These are phyloP conservation scores for Rosa multiflora DNA, from an alignment of 306 rosid genomes.

Conservation along the genomic window DNA sequence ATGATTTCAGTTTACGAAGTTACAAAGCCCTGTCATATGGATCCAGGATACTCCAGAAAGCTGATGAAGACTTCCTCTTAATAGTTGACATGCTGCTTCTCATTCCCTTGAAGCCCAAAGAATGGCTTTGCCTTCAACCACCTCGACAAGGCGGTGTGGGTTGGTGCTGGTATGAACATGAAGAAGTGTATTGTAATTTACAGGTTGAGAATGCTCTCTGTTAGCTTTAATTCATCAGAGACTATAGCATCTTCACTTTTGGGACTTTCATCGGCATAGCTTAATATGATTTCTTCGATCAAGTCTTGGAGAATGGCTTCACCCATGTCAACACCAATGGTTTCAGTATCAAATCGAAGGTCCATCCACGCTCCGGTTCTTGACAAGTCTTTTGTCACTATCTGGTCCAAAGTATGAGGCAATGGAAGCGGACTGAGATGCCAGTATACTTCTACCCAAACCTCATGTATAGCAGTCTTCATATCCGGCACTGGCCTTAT, in stretches of 20 bases:
- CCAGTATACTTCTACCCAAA: conserved; percentile 73
- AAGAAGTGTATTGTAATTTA: conserved; percentile 23
- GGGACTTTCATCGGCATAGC: conserved; percentile 38
- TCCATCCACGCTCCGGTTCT: conserved; percentile 75
- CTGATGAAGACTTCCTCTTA: conserved; percentile 15
- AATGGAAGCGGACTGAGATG: conserved; percentile 64
- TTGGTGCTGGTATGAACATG: conserved; percentile 26
- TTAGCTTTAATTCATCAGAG: conserved; percentile 30
- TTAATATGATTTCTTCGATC: conserved; percentile 62
- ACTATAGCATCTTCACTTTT: conserved; percentile 27
- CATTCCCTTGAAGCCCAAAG: conserved; percentile 15
- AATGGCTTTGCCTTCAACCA: conserved; percentile 9
- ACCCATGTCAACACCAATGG: conserved; percentile 61
- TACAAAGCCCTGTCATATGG: conserved; percentile 29
- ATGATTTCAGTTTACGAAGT: conserved; percentile 30
- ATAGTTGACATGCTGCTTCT: conserved; percentile 16
- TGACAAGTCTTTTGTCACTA: conserved; percentile 74
- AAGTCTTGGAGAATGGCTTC: conserved; percentile 74
- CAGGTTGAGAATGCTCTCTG: conserved; percentile 32
- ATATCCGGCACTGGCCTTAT: conserved; percentile 46
- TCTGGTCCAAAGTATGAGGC: conserved; percentile 77
- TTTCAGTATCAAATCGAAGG: conserved; percentile 60
- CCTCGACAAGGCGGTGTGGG: conserved; percentile 21
- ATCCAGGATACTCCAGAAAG: conserved; percentile 26
- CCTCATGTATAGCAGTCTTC: conserved; percentile 43